These are phyloP conservation scores for Salmacisia buchloeana DNA, from an alignment of 1,284 basidiomycete genomes.

Conservation along the genomic window DNA sequence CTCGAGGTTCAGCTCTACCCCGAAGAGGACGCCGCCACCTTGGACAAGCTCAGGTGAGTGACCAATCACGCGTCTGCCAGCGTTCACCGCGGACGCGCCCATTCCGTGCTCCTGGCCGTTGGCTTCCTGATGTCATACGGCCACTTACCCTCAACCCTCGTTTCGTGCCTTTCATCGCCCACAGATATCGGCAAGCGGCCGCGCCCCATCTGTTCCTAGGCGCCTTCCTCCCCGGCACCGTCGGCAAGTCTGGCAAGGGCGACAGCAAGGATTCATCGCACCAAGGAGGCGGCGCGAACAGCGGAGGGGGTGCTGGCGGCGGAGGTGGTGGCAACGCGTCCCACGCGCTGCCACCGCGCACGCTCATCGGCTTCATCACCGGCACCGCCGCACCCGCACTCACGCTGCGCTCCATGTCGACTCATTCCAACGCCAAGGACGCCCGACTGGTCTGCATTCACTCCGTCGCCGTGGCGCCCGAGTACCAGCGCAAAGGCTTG, in stretches of 20 bases:
- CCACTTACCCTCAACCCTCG: no score
- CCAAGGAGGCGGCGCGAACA: background rate
- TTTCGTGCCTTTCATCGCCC: background rate
- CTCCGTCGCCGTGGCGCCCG: constrained; percentile 35
- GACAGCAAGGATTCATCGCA: background rate
- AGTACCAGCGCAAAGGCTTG: constrained; percentile 31
- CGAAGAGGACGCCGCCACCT: constrained; percentile 36
- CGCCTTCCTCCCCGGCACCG: constrained; percentile 33
- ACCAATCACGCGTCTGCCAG: background rate
- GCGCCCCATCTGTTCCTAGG: constrained; percentile 46
- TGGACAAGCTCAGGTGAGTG: constrained; percentile 27
- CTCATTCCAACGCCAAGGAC: constrained; percentile 30
- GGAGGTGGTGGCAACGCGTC: background rate
- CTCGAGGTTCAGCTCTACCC: constrained; percentile 30
- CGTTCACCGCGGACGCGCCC: background rate
- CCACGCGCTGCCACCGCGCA: constrained; percentile 18
- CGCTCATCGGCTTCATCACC: constrained; percentile 34
- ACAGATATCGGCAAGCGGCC: constrained; percentile 30
- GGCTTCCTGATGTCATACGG: no score
- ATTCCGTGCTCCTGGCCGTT: no score
- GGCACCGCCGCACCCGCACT: constrained; percentile 43
- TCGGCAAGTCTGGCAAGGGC: constrained; percentile 38
- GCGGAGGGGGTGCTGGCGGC: background rate
- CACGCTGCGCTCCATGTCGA: constrained; percentile 36
- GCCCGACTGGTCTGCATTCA: constrained; percentile 47